Evolutionary conservation across 192 early-diverging fungal genomes (phyloP).

Genomic region (Coemansia sp.): DNA sequence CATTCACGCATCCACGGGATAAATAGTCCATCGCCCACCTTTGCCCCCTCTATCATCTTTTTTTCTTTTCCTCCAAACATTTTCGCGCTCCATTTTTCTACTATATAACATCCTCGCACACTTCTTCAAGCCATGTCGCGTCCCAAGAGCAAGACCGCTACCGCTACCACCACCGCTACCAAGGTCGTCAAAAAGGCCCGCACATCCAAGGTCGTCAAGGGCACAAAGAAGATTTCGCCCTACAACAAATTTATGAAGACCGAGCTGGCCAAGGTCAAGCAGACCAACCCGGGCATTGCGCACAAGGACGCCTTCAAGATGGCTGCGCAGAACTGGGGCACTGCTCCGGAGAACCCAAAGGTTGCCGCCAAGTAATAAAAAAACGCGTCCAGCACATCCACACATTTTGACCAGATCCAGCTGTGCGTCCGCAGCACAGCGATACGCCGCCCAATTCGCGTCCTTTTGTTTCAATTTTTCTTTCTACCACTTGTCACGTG

Average conservation of each 20-base stretch:
- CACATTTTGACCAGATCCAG: constrained; percentile 2
- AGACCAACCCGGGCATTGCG: constrained; percentile 56
- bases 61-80: constrained; percentile 5
- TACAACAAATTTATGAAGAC: constrained; percentile 75
- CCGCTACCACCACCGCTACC: constrained; percentile 13
- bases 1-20: constrained; percentile 13
- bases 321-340: constrained; percentile 64
- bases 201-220: constrained; percentile 15
- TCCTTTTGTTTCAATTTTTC: constrained; percentile 2
- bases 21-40: constrained; percentile 26
- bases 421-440: constrained; percentile 3
- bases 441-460: constrained; percentile 1
- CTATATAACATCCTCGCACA: constrained; percentile 5
- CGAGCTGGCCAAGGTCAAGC: constrained; percentile 69
- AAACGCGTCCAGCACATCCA: neutral
- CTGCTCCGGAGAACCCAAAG: constrained; percentile 66
- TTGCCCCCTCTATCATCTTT: constrained; percentile 11
- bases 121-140: constrained; percentile 18
- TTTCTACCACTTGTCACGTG: constrained; percentile 9
- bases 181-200: constrained; percentile 14
- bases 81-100: constrained; percentile 4
- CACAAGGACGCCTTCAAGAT: constrained; percentile 72
- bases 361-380: constrained; percentile 28
- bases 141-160: constrained; percentile 19
- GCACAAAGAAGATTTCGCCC: constrained; percentile 58